phyloP scores from a whole-genome alignment of 306 rosid species.

The Purshia tridentata region DNA sequence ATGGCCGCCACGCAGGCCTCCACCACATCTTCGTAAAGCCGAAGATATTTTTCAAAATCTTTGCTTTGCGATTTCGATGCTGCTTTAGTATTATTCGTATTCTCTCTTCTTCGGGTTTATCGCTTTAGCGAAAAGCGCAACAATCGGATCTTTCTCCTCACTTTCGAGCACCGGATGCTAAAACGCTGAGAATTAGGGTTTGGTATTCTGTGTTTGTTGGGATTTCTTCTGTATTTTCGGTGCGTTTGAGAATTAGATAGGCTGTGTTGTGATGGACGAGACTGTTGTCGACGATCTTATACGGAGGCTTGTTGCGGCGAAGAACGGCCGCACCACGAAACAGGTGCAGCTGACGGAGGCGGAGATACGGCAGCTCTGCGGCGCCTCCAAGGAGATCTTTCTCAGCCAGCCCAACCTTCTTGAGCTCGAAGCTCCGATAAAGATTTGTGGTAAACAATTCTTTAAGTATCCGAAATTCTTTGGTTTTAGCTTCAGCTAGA shows the following conservation, averaged over 20 bases:
- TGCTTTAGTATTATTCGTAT: not conserved
- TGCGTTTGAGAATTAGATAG: not conserved
- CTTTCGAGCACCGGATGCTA: not conserved
- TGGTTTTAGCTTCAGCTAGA: not conserved
- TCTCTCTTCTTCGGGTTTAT: not conserved
- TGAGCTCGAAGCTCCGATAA: conserved; percentile 84
- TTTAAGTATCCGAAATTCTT: not conserved
- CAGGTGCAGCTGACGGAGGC: conserved; percentile 72
- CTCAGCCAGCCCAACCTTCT: conserved; percentile 85
- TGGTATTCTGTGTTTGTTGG: not conserved
- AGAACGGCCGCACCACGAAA: conserved; percentile 69
- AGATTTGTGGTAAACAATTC: conserved; percentile 63
- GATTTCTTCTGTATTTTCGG: not conserved
- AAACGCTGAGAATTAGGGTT: conserved; percentile 7
- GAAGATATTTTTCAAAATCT: not conserved
- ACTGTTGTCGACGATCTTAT: conserved; percentile 56
- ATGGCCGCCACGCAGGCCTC: conserved; percentile 41
- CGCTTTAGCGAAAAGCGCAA: not conserved
- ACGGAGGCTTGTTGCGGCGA: conserved; percentile 57
- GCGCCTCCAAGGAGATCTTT: conserved; percentile 63
- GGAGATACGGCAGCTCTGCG: conserved; percentile 63
- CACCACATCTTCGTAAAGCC: conserved; percentile 15
- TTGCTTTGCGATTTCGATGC: not conserved
- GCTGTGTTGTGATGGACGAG: conserved; percentile 50
- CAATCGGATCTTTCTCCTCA: not conserved